A percentile compares a stretch with the other conserved stretches of the same genome.
Evolutionary conservation across 148 eudicot genomes (phyloP).

Genomic region (Fallopia convolvulus): DNA sequence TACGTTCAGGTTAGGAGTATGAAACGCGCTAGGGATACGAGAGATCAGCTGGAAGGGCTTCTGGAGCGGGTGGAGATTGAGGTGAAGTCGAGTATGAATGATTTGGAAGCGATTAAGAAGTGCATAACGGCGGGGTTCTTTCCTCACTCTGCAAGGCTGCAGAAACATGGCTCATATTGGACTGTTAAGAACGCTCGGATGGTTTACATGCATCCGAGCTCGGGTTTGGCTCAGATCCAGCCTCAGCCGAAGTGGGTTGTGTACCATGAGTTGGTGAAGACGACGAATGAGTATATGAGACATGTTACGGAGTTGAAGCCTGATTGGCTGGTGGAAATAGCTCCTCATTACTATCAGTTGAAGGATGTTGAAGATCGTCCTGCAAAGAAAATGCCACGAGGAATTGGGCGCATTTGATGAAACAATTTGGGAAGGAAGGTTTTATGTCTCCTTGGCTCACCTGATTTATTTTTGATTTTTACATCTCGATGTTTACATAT

Average conservation of each 20-base stretch:
- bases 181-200: background rate
- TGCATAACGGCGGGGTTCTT: background rate
- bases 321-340: constrained; percentile 83
- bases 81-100: constrained; percentile 15
- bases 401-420: background rate
- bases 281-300: constrained; percentile 77
- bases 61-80: constrained; percentile 72
- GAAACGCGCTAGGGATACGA: constrained; percentile 76
- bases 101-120: background rate
- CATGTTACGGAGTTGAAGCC: constrained; percentile 78
- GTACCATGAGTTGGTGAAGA: constrained; percentile 72
- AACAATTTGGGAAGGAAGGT: background rate
- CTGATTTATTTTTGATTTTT: no score
- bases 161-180: background rate
- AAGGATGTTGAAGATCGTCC: constrained; percentile 62
- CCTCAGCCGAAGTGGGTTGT: constrained; percentile 67
- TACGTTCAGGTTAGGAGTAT: constrained; percentile 67
- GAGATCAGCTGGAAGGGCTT: constrained; percentile 78
- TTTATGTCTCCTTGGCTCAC: no score
- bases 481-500: no score
- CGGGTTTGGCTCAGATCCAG: constrained; percentile 62
- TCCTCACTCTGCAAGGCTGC: background rate
- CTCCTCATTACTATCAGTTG: constrained; percentile 69
- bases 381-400: background rate
- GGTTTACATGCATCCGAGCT: constrained; percentile 68